These are phyloP conservation scores for Pulveroboletus sp. DNA, from an alignment of 768 basidiomycete genomes.

Conservation along the genomic window DNA sequence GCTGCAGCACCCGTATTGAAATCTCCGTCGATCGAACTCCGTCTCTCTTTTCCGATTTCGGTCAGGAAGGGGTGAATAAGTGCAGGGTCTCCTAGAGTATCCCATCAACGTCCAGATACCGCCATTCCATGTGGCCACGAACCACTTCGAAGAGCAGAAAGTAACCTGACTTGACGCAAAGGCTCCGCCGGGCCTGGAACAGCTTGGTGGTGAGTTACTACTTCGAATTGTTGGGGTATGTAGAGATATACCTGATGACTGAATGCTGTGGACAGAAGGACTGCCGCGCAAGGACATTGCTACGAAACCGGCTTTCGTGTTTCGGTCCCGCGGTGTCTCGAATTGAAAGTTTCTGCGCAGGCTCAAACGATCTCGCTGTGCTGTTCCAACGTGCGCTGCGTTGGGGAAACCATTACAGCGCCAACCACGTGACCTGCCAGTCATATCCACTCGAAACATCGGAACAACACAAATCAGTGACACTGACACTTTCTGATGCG, in stretches of 20 bases:
- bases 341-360: too few relatives aligned
- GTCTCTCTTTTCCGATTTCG: constrained; percentile 68
- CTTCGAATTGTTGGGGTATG: background rate
- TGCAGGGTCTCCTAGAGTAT: constrained; percentile 62
- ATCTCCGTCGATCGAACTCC: constrained; percentile 44
- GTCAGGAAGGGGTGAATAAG: constrained; percentile 79
- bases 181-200: constrained; percentile 36
- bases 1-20: constrained; percentile 71
- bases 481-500: too few relatives aligned
- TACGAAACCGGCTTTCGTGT: background rate
- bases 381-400: too few relatives aligned
- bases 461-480: too few relatives aligned
- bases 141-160: constrained; percentile 64
- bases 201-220: constrained; percentile 4
- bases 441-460: too few relatives aligned
- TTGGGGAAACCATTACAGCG: too few relatives aligned
- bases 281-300: constrained; percentile 19
- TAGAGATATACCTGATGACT: constrained; percentile 12
- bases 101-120: background rate
- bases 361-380: background rate
- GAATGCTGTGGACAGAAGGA: constrained; percentile 19
- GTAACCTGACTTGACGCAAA: constrained; percentile 61
- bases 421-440: too few relatives aligned
- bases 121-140: constrained; percentile 14
- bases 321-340: background rate